A percentile compares a stretch with the other conserved stretches of the same genome.
phyloP scores from a whole-genome alignment of 2,329 filamentous ascomycete genomes.

The Neonectria sp. region DNA sequence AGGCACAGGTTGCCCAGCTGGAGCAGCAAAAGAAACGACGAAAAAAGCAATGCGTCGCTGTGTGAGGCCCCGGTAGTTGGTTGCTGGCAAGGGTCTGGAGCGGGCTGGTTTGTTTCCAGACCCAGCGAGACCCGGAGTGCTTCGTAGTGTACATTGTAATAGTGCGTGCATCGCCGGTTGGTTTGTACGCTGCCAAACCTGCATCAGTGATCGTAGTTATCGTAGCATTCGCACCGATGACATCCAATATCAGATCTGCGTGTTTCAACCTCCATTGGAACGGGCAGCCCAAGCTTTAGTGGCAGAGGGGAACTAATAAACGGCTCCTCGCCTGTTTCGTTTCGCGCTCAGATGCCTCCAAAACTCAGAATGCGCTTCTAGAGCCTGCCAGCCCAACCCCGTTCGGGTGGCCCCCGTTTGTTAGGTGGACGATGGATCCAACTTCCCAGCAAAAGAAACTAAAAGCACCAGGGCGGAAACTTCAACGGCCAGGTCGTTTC shows the following conservation, averaged over 20 bases:
- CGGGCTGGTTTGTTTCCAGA: neutral
- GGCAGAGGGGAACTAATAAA: neutral
- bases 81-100: constrained; percentile 7
- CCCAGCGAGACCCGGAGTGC: neutral
- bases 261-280: constrained; percentile 19
- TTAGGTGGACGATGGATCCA: neutral
- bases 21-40: constrained; percentile 29
- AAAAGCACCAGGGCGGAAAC: neutral
- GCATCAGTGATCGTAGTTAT: neutral
- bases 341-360: neutral
- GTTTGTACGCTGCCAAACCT: constrained; percentile 16
- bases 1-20: neutral
- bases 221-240: constrained; percentile 10
- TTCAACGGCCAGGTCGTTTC: constrained; percentile 21
- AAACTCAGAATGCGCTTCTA: neutral
- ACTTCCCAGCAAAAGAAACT: constrained; percentile 1
- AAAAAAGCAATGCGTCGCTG: constrained; percentile 25
- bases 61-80: constrained; percentile 26
- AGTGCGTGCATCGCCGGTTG: neutral
- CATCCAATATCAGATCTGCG: constrained; percentile 16
- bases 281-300: constrained; percentile 5
- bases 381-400: neutral
- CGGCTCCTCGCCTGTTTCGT: neutral
- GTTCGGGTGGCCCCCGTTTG: neutral
- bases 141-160: neutral